Percentiles rank a stretch among this genome's conserved stretches.
phyloP scores from a whole-genome alignment of 2,329 filamentous ascomycete species.

The Neoscytalidium dimidiatum region DNA sequence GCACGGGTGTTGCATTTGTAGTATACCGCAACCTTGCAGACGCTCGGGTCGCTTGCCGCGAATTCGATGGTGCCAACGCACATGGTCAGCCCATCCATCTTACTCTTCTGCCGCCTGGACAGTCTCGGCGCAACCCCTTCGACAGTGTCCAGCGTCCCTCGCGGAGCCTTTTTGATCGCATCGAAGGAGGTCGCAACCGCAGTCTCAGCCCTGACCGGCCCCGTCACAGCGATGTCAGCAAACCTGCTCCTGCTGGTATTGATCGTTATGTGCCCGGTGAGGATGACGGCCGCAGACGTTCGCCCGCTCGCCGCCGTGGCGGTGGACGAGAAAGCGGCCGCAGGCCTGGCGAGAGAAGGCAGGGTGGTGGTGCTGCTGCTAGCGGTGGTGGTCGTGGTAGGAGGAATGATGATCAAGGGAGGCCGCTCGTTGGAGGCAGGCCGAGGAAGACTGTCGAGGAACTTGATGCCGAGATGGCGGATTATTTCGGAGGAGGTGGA shows the following conservation, averaged over 20 bases:
- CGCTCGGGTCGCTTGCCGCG: slow-evolving; percentile 71
- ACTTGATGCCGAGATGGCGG: slow-evolving; percentile 93
- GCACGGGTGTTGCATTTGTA: slow-evolving; percentile 80
- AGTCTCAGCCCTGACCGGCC: slow-evolving; percentile 41
- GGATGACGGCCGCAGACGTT: slow-evolving; percentile 52
- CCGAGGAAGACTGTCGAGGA: slow-evolving; percentile 87
- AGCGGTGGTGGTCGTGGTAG: slow-evolving; percentile 43
- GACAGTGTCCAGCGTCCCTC: slow-evolving; percentile 52
- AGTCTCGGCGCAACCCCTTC: slow-evolving; percentile 45
- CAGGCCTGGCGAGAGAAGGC: slow-evolving; percentile 47
- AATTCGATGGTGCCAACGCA: slow-evolving; percentile 89
- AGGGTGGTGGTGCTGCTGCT: too few species aligned
- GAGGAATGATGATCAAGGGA: slow-evolving; percentile 50
- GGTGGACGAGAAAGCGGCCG: slow-evolving; percentile 51
- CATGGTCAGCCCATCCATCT: slow-evolving; percentile 79
- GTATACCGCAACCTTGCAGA: slow-evolving; percentile 73
- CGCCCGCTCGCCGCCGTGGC: slow-evolving; percentile 56
- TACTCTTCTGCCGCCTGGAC: slow-evolving; percentile 55
- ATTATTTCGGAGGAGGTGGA: slow-evolving; percentile 68
- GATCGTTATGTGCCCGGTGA: slow-evolving; percentile 77
- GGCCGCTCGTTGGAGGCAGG: slow-evolving; percentile 45
- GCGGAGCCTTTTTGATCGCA: slow-evolving; percentile 67
- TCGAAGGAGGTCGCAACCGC: slow-evolving; percentile 48
- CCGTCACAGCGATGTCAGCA: slow-evolving; percentile 54
- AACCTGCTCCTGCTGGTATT: slow-evolving; percentile 66